Base-by-base conservation (phyloP, 2,329 filamentous ascomycete species). In the Trichoderma cornu-damae region DNA sequence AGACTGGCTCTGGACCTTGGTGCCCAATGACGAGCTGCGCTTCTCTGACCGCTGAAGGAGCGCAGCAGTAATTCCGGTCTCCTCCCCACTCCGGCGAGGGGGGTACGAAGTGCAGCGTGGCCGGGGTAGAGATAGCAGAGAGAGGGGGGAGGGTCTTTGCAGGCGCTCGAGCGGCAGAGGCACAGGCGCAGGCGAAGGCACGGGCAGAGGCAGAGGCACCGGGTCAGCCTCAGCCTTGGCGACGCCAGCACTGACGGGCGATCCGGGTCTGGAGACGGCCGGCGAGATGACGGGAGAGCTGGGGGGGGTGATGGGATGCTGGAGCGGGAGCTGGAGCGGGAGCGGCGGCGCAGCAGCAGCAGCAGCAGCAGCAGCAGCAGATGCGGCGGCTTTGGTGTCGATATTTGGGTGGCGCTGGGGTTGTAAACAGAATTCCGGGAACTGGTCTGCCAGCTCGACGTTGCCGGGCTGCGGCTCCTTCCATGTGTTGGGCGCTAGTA, bases 21-120 rank as follows among this genome's bases (percentile, higher is more conserved):
- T 50, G 52, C 60, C 61, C 60, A 68, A 61, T 51, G 57, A 59
- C 20, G 53, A 46, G 51, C 51, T 50, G 32, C 57, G 57, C 37
- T 59, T 56, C 43, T 50, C 44, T 55, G 57, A 56, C 44, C 51
- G 50, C 50, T 59, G 50, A 38, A 55, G 46, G 34, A 22, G 46
- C 44, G 49, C 37, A 48, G 42, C 50, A 38, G 56, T 14, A 54
- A 46, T 47, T 35, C 40, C 11, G 12, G 54, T 14, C 54, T 55
- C 24, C 56, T 57, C 46, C 54, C 30, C 44, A 16, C 54, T 57
- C 54, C 54, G 54, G 46, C 51, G 54, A 43, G 46, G 49, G 49
- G 49, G 54, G 37, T 35, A 40, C 46, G 54, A 57, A 24, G 38
- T 22, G 37, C 54, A 50, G 35, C 54, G 54, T 50, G 46, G 54